Evolutionary conservation across 768 basidiomycete genomes (phyloP), one percentile per base, ranked within the genome.

Genomic region (Leucosporidium creatinivorum): DNA sequence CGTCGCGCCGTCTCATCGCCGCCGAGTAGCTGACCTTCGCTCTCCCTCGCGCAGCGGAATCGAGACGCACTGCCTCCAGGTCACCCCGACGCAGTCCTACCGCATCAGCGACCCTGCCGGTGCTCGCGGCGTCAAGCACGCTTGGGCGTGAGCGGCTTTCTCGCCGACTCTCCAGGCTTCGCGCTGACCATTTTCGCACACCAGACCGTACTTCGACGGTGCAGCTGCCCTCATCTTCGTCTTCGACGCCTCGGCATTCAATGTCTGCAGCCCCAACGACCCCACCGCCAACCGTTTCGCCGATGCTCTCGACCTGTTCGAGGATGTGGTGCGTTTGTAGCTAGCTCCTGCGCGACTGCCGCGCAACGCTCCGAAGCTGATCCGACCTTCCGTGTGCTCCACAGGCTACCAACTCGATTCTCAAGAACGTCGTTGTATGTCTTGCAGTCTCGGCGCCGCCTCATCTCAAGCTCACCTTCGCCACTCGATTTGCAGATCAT

Each of bases 171-270:
- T 36, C n/a, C 8, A 58, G 36, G 57, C 21, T 3, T 4, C 23
- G 33, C 57, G n/a, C 23, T 23, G 23, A 51, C 50, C 25, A 9
- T 3, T 51, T 23, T 23, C 21, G 1, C 21, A 23, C 13, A 44
- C 21, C 39, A 58, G 57, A 4, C 60, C 60, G 1, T 61, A 51
- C 60, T 61, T 61, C 17, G 60, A 61, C 4, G 30, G 28, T 4
- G 60, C 60, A 4, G 60, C 60, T 21, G 25, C 49, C 28, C 25
- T 61, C 30, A 61, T 61, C 31, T 61, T 61, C 30, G 50, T 61
- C 49, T 21, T 12, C 17, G 49, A 26, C 49, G 49, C 36, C 4
- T 30, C 48, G 19, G 49, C 30, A 28, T 61, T 50, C 49, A 31
- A 19, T 21, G 30, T 50, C 48, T 23, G 28, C 33, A 49, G 50